Percentiles rank a stretch among this genome's conserved stretches.
Evolutionary conservation across 2,329 filamentous ascomycete species (phyloP).

Genomic region (Pseudocercospora cruenta): DNA sequence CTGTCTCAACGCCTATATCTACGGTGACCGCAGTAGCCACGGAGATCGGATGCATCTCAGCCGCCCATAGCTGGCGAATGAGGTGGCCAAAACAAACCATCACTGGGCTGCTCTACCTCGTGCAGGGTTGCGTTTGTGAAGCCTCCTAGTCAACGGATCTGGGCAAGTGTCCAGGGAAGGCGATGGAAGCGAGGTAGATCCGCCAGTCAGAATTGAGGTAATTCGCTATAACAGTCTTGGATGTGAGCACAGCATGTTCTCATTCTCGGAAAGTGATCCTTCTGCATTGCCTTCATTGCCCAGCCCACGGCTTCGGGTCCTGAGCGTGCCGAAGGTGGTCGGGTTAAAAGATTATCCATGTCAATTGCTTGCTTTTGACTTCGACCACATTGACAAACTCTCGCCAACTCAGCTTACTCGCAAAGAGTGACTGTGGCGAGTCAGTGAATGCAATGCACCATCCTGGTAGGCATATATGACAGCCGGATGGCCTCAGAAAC

Average conservation of each 20-base stretch:
- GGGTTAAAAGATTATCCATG: background rate
- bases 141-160: background rate
- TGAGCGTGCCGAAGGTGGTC: background rate
- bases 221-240: background rate
- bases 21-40: background rate
- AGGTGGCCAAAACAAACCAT: background rate
- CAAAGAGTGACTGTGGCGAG: background rate
- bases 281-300: background rate
- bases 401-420: background rate
- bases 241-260: background rate
- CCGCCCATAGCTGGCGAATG: background rate
- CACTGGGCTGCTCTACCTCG: background rate
- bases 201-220: background rate
- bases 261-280: background rate
- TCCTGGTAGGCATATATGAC: background rate
- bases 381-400: background rate
- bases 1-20: background rate
- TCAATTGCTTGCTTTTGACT: background rate
- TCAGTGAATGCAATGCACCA: background rate
- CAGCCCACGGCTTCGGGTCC: background rate
- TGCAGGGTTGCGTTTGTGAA: background rate
- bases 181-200: background rate
- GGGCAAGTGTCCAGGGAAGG: background rate
- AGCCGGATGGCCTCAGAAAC: background rate
- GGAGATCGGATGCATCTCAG: conserved; percentile 1